These are phyloP conservation scores for Sodiomyces alkalinus DNA, from an alignment of 2,329 filamentous ascomycete genomes.

Conservation along the genomic window DNA sequence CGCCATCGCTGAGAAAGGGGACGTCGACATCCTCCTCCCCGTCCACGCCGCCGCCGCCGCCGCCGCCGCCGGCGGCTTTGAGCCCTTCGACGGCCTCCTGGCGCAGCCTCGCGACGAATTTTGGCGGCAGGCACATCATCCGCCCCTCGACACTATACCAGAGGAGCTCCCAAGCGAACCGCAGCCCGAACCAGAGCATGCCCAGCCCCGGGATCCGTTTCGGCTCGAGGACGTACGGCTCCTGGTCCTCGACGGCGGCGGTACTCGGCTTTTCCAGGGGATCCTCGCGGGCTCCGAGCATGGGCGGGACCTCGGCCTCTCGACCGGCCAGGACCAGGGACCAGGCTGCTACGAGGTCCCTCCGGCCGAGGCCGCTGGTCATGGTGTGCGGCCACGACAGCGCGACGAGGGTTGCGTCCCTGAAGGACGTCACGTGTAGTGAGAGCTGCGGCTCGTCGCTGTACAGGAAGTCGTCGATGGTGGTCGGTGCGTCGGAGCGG, in stretches of 20 bases:
- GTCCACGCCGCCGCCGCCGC: too few relatives aligned
- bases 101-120: slow-evolving; percentile 14
- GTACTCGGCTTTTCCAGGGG: slow-evolving; percentile 13
- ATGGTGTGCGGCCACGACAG: slow-evolving; percentile 31
- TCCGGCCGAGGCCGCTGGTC: slow-evolving; percentile 28
- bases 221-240: slow-evolving; percentile 12
- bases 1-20: slow-evolving; percentile 30
- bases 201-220: slow-evolving; percentile 12
- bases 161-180: slow-evolving; percentile 18
- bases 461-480: slow-evolving; percentile 22
- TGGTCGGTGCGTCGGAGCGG: slow-evolving; percentile 7
- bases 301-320: slow-evolving; percentile 22
- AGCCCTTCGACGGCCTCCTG: slow-evolving; percentile 15
- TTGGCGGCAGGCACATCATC: slow-evolving; percentile 22
- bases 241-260: slow-evolving; percentile 9
- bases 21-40: too few relatives aligned
- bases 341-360: slow-evolving; percentile 28
- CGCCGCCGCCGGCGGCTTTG: slow-evolving; percentile 6
- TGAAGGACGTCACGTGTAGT: slow-evolving; percentile 31
- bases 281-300: slow-evolving; percentile 20
- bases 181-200: slow-evolving; percentile 17
- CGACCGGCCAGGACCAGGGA: slow-evolving; percentile 25
- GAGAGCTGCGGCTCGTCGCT: slow-evolving; percentile 28
- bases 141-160: slow-evolving; percentile 17
- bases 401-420: slow-evolving; percentile 31